phyloP scores from a whole-genome alignment of 1,284 basidiomycete genomes.

The Sanguinoderma infundibulare region DNA sequence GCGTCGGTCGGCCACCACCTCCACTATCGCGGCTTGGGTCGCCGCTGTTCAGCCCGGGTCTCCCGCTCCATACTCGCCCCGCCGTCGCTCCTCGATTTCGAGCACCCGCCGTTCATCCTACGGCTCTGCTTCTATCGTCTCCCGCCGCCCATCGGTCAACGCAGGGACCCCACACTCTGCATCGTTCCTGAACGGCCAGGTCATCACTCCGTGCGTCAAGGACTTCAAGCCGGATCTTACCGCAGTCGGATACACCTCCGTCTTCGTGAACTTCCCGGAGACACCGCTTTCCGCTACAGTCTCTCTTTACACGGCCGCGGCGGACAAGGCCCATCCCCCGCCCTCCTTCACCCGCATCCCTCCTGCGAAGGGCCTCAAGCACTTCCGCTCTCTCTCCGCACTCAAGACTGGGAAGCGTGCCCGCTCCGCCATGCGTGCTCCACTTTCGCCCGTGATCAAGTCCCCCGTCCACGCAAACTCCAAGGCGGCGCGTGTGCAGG shows the following conservation, averaged over 20 bases:
- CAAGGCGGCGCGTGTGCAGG: slow-evolving; percentile 25
- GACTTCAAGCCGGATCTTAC: slow-evolving; percentile 58
- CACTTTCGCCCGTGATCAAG: slow-evolving; percentile 19
- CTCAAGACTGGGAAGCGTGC: slow-evolving; percentile 28
- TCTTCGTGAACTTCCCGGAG: slow-evolving; percentile 61
- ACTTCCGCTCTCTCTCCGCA: slow-evolving; percentile 34
- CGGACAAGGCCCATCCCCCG: slow-evolving; percentile 18
- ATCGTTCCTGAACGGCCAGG: slow-evolving; percentile 45
- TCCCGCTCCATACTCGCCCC: slow-evolving; percentile 48
- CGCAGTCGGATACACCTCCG: slow-evolving; percentile 63
- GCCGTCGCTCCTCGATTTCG: slow-evolving; percentile 33
- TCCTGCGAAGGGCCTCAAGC: slow-evolving; percentile 30
- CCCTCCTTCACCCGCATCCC: slow-evolving; percentile 13
- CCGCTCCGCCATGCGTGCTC: slow-evolving; percentile 30
- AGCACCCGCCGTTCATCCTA: slow-evolving; percentile 39
- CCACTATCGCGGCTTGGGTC: slow-evolving; percentile 55
- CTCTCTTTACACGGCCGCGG: slow-evolving; percentile 14
- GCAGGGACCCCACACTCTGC: slow-evolving; percentile 32
- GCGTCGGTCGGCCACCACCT: slow-evolving; percentile 40
- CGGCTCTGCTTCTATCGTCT: slow-evolving; percentile 26
- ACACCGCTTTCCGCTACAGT: slow-evolving; percentile 36
- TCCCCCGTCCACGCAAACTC: slow-evolving; percentile 12
- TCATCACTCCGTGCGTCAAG: slow-evolving; percentile 38
- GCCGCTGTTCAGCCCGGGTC: slow-evolving; percentile 69
- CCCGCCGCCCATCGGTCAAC: slow-evolving; percentile 42